Conservation (phyloP, 331 rosid species). For the Prunus yedoensis region DNA sequence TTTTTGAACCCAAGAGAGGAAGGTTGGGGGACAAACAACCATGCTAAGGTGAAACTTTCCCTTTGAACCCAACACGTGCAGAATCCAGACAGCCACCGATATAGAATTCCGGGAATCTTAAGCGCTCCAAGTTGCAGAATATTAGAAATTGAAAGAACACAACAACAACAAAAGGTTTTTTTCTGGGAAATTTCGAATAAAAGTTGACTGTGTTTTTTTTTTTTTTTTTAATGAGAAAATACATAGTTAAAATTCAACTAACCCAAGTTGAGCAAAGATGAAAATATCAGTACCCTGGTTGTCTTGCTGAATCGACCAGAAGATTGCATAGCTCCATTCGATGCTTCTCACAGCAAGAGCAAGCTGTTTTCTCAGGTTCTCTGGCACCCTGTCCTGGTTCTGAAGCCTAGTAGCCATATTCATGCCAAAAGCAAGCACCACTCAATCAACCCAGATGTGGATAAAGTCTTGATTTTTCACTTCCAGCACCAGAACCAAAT, state of each 20-base stretch:
- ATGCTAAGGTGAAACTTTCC: background rate
- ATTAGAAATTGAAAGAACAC: background rate
- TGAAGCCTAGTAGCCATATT: conserved; percentile 27
- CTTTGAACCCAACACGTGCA: conserved; percentile 12
- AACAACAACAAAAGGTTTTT: background rate
- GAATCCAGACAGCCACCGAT: background rate
- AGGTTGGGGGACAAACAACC: no score
- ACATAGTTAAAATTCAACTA: background rate
- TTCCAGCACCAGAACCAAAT: conserved; percentile 22
- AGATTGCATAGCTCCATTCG: conserved; percentile 82
- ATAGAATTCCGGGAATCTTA: background rate
- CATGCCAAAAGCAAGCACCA: conserved; percentile 16
- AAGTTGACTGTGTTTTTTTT: background rate
- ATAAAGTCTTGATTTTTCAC: conserved; percentile 14
- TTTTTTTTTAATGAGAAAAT: background rate
- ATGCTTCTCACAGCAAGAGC: conserved; percentile 84
- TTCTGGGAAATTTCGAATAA: background rate
- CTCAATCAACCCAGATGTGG: conserved; percentile 14
- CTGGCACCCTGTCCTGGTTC: conserved; percentile 39
- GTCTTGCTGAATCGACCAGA: conserved; percentile 70
- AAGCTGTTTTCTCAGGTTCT: conserved; percentile 66
- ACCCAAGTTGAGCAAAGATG: conserved; percentile 9
- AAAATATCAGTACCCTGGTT: conserved; percentile 52
- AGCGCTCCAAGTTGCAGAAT: conserved; percentile 7
- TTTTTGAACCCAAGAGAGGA: background rate